Conservation (phyloP, 768 basidiomycete species). For the Lactarius vividus region DNA sequence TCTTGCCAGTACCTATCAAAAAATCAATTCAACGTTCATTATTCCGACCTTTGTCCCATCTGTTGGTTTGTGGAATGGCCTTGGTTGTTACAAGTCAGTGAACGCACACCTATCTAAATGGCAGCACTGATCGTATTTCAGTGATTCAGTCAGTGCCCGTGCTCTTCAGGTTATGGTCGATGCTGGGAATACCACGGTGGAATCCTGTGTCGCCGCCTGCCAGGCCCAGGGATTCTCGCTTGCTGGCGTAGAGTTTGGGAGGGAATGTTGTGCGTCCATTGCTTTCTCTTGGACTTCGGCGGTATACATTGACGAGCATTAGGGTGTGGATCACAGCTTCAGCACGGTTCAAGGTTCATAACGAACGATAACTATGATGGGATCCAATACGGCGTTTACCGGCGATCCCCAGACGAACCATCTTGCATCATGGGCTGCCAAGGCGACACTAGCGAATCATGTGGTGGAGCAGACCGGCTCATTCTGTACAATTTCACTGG, state of each 20-base stretch:
- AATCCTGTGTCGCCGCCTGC: slow-evolving; percentile 64
- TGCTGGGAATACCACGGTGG: slow-evolving; percentile 57
- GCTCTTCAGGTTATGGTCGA: slow-evolving; percentile 34
- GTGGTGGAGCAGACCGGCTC: background rate
- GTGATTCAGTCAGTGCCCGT: slow-evolving; percentile 37
- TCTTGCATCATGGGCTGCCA: background rate
- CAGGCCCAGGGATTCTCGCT: slow-evolving; percentile 66
- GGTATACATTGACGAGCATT: background rate
- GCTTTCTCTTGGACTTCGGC: background rate
- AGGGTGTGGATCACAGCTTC: background rate
- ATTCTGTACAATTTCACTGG: background rate
- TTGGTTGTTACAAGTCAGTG: slow-evolving; percentile 71
- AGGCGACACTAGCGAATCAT: background rate
- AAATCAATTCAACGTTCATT: slow-evolving; percentile 42
- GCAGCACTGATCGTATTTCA: slow-evolving; percentile 20
- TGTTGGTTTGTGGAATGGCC: slow-evolving; percentile 61
- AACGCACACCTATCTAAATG: background rate
- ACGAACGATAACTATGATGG: background rate
- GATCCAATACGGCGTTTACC: background rate
- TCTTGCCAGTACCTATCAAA: slow-evolving; percentile 54
- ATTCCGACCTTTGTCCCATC: slow-evolving; percentile 49
- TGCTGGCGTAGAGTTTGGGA: slow-evolving; percentile 63
- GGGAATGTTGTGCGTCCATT: slow-evolving; percentile 64
- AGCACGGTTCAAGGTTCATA: background rate
- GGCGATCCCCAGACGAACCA: background rate